These are phyloP conservation scores for Gnaphalium uliginosum DNA, from an alignment of 129 eudicot species.

Conservation along the genomic window DNA sequence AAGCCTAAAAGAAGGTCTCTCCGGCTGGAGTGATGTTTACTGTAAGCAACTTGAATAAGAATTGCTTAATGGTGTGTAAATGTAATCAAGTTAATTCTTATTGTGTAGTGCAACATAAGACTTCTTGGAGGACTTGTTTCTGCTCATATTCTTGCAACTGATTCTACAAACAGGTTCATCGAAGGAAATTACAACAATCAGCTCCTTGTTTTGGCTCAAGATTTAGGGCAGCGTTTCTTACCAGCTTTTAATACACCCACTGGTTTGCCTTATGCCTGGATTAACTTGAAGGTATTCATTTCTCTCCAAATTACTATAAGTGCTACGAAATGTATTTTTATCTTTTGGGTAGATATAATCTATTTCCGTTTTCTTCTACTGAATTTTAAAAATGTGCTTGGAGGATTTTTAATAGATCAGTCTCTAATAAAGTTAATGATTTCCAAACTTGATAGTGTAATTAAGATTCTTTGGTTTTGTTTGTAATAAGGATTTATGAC, in stretches of 20 bases:
- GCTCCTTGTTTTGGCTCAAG: constrained; percentile 84
- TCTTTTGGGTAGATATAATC: not conserved
- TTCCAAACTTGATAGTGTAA: constrained; percentile 15
- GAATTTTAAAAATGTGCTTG: not conserved
- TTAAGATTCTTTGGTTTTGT: constrained; percentile 29
- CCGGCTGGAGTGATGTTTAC: constrained; percentile 10
- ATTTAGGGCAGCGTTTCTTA: constrained; percentile 83
- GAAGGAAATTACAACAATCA: constrained; percentile 69
- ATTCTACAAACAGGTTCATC: constrained; percentile 90
- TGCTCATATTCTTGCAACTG: constrained; percentile 99
- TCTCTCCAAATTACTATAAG: not conserved
- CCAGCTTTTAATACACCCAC: constrained; percentile 92
- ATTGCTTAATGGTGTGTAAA: constrained; percentile 37
- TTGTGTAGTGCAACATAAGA: constrained; percentile 99
- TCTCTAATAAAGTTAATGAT: not conserved
- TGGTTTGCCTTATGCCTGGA: constrained; percentile 97
- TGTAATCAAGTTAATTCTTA: constrained; percentile 37
- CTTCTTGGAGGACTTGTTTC: constrained; percentile 99
- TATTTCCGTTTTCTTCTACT: not conserved
- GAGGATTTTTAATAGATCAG: not conserved
- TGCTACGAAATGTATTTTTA: not conserved
- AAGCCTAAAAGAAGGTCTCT: constrained; percentile 14
- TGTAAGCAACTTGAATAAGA: constrained; percentile 25
- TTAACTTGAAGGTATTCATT: constrained; percentile 79
- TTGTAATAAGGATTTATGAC: constrained; percentile 49